phyloP scores from a whole-genome alignment of 2,329 filamentous ascomycete genomes.

The Periconia macrospinosa region DNA sequence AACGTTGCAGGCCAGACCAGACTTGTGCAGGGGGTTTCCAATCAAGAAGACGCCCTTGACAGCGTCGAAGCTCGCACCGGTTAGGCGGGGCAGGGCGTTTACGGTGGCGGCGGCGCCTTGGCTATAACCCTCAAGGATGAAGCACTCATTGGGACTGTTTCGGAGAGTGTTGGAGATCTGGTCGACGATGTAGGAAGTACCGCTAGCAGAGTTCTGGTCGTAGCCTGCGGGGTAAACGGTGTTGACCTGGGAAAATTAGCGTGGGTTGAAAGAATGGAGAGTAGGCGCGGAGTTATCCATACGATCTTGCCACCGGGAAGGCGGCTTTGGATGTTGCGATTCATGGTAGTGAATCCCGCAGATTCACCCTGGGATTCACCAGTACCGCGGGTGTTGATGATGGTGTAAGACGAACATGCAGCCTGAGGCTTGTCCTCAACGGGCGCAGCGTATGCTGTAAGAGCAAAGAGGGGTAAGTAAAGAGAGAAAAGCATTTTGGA shows the following conservation, averaged over 20 bases:
- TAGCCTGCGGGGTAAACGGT: conserved; percentile 37
- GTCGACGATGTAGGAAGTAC: conserved; percentile 38
- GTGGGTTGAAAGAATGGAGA: not conserved
- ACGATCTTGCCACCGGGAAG: conserved; percentile 35
- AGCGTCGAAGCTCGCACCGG: conserved; percentile 34
- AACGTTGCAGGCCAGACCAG: conserved; percentile 38
- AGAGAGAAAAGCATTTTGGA: conserved; percentile 1
- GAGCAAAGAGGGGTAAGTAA: conserved; percentile 11
- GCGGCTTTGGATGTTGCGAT: conserved; percentile 25
- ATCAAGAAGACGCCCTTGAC: conserved; percentile 43
- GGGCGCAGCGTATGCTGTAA: conserved; percentile 12
- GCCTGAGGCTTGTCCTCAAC: conserved; percentile 9
- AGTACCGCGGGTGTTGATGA: conserved; percentile 27
- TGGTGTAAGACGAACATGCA: conserved; percentile 22
- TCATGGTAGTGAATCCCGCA: conserved; percentile 38
- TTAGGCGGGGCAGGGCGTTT: conserved; percentile 35
- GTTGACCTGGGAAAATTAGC: conserved; percentile 16
- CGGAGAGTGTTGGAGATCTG: conserved; percentile 29
- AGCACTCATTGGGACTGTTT: conserved; percentile 32
- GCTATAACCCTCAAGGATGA: conserved; percentile 43
- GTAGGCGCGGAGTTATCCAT: not conserved
- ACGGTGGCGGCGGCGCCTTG: conserved; percentile 42
- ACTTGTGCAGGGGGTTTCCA: conserved; percentile 37
- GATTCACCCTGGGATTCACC: conserved; percentile 19
- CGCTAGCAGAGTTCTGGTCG: conserved; percentile 28